phyloP scores from a whole-genome alignment of 495 filamentous ascomycete species.

The Talaromyces trachyspermus region DNA sequence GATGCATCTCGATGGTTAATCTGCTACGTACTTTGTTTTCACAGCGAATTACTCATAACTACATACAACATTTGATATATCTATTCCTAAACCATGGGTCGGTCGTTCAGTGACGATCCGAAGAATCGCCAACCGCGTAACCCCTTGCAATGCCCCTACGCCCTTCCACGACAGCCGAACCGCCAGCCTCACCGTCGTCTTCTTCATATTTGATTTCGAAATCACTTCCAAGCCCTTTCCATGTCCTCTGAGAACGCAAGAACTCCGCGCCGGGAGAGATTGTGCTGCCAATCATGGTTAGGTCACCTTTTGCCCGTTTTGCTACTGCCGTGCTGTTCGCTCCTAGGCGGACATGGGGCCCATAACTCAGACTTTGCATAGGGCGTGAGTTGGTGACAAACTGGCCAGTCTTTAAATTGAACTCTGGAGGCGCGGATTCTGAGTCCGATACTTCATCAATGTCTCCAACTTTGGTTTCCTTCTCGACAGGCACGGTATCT shows the following conservation, averaged over 20 bases:
- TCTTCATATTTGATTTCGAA: constrained; percentile 63
- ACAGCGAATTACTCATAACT: background rate
- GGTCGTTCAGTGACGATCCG: constrained; percentile 25
- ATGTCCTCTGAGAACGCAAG: constrained; percentile 72
- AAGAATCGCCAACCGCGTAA: constrained; percentile 64
- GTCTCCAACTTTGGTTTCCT: constrained; percentile 20
- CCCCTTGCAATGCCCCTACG: constrained; percentile 85
- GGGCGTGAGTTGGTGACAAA: constrained; percentile 79
- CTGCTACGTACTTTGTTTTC: too few relatives aligned
- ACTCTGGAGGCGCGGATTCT: constrained; percentile 76
- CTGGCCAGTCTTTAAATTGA: constrained; percentile 80
- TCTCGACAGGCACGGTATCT: constrained; percentile 12
- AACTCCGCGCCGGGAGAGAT: constrained; percentile 89
- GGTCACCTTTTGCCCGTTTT: constrained; percentile 56
- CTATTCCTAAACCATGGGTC: background rate
- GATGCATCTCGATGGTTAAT: too few relatives aligned
- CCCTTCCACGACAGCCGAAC: constrained; percentile 66
- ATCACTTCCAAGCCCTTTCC: constrained; percentile 89
- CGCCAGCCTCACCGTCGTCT: constrained; percentile 38
- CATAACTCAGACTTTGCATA: constrained; percentile 47
- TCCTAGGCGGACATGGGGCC: constrained; percentile 22
- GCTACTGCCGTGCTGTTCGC: constrained; percentile 42
- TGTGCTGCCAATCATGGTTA: constrained; percentile 70
- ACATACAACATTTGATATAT: constrained; percentile 1
- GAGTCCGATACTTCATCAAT: constrained; percentile 49